phyloP scores from a whole-genome alignment of 805 yeast genomes.

The Wickerhamiella sergipiensis region DNA sequence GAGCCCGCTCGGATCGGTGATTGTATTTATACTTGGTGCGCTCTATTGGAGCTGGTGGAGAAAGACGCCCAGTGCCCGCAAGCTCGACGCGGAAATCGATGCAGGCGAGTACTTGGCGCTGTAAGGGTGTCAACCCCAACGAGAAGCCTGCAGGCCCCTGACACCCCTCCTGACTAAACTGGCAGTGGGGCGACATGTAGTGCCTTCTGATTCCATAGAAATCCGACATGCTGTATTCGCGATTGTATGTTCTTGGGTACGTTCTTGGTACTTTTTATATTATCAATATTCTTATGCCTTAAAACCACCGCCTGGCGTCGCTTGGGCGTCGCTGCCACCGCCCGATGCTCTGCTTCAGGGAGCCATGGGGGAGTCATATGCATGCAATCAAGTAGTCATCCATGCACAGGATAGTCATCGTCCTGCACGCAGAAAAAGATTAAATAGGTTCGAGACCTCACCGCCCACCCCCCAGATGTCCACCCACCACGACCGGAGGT shows the following conservation, averaged over 20 bases:
- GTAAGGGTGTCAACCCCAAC: not conserved
- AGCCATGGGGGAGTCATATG: not conserved
- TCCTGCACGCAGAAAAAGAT: not conserved
- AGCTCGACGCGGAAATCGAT: constrained; percentile 19
- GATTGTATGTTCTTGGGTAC: too few relatives aligned
- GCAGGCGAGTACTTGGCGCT: constrained; percentile 18
- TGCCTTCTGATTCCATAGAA: too few relatives aligned
- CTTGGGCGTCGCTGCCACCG: too few relatives aligned
- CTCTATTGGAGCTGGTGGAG: constrained; percentile 28
- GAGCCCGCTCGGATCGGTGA: constrained; percentile 42
- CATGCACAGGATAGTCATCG: not conserved
- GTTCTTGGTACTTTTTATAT: too few relatives aligned
- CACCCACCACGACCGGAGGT: not conserved
- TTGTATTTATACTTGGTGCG: constrained; percentile 32
- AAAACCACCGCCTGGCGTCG: too few relatives aligned
- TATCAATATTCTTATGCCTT: too few relatives aligned
- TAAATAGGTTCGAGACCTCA: not conserved
- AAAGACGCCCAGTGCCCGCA: constrained; percentile 24
- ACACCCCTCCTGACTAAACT: not conserved
- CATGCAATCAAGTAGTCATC: not conserved
- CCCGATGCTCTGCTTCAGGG: not conserved
- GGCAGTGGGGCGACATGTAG: too few relatives aligned
- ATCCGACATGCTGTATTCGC: too few relatives aligned
- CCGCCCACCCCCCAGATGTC: not conserved
- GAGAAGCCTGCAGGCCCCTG: not conserved